Base-by-base conservation (phyloP, 208 protist genomes). In the Acanthamoeba castellanii region DNA sequence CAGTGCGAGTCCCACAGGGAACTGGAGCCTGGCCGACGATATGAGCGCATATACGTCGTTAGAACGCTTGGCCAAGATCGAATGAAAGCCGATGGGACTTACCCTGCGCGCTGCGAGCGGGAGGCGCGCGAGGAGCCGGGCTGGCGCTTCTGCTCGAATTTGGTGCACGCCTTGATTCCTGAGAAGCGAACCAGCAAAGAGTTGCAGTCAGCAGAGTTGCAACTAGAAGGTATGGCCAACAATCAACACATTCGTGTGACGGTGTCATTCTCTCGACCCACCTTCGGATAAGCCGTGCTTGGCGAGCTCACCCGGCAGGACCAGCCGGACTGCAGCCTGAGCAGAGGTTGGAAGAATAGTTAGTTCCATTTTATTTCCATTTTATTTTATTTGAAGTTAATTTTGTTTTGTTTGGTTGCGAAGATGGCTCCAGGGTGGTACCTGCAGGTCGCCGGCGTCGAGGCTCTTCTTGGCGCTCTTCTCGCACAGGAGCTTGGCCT, bases 291-390 rank as follows among this genome's bases (percentile, higher is more conserved):
- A 18, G n/a, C 18, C 68, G n/a, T 76, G 68, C 16, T 76, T 76
- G 50, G 99, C 98, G 32, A 99, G 98, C 96, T 99, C 99, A 91
- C 99, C 99, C 85, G 99, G 99, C 14, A 99, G 98, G 57, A 99
- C 97, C 34, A 99, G 98, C 34, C 99, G 98, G 32, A 99, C 99
- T 37, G 99, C 99, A n/a, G 99, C 99, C 96, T 99, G 34, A 3
- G 8, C 2, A 30, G 8, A 76, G 18, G 34, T 14, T 11, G 5
- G n/a, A n/a, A n/a, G n/a, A n/a, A n/a, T n/a, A n/a, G n/a, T n/a
- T n/a, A n/a, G n/a, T n/a, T n/a, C n/a, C n/a, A n/a, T n/a, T n/a
- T n/a, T n/a, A n/a, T n/a, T n/a, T n/a, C n/a, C n/a, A n/a, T n/a
- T n/a, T n/a, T n/a, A n/a, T n/a, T n/a, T n/a, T n/a, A n/a, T n/a